Evolutionary conservation across 805 yeast species (phyloP).

Genomic region (Yamadazyma paraphyllophila): DNA sequence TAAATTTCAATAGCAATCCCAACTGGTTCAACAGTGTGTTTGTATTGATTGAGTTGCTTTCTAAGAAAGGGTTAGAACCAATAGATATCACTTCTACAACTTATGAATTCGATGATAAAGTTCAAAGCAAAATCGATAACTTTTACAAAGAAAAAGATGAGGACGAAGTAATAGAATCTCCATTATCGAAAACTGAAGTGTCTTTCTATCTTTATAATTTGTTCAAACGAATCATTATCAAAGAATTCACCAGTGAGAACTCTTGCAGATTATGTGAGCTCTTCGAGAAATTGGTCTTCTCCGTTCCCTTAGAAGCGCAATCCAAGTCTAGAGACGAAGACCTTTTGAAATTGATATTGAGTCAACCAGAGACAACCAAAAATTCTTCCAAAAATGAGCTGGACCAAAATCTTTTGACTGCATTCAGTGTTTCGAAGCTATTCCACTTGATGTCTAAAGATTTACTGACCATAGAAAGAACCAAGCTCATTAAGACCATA

Average conservation of each 20-base stretch:
- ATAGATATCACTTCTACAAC: neutral
- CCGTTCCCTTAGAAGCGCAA: constrained; percentile 17
- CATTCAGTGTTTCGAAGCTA: constrained; percentile 45
- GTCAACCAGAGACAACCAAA: constrained; percentile 11
- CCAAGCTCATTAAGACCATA: constrained; percentile 23
- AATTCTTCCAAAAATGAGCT: constrained; percentile 8
- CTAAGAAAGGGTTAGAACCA: constrained; percentile 52
- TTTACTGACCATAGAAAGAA: constrained; percentile 28
- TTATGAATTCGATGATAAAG: neutral
- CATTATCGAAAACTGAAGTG: constrained; percentile 16
- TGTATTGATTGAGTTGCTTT: constrained; percentile 51
- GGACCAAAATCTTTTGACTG: constrained; percentile 21
- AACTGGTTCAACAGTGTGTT: constrained; percentile 42
- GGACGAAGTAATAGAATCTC: constrained; percentile 7
- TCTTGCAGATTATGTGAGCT: constrained; percentile 21
- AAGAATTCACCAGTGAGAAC: constrained; percentile 13
- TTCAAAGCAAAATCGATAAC: neutral
- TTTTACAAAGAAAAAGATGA: constrained; percentile 3
- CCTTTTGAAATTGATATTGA: constrained; percentile 16
- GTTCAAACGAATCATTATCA: constrained; percentile 18
- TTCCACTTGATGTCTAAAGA: constrained; percentile 34
- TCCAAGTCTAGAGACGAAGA: constrained; percentile 9
- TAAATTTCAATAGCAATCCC: constrained; percentile 15
- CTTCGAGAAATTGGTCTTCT: constrained; percentile 20
- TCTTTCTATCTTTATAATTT: constrained; percentile 18